phyloP scores from a whole-genome alignment of 192 early-diverging fungal genomes.

The Rhizophagus clarus region DNA sequence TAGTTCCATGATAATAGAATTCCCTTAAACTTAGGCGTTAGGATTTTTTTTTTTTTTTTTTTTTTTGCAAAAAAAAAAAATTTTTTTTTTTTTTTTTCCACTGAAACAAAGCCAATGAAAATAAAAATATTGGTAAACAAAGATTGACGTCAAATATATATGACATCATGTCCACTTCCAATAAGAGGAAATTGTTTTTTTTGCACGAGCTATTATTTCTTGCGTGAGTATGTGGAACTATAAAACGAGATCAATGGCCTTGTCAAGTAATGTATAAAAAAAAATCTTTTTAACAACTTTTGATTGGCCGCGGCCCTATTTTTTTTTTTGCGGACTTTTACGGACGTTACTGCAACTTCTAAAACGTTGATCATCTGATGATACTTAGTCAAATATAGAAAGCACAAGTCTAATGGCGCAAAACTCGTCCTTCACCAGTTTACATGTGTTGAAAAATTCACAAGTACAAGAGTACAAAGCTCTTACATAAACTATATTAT shows the following conservation, averaged over 20 bases:
- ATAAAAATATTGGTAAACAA: not conserved
- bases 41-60: not conserved
- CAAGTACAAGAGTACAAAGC: not conserved
- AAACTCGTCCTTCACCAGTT: not conserved
- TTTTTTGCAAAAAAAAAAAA: not conserved
- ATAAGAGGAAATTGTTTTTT: slow-evolving; percentile 22
- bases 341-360: slow-evolving; percentile 12
- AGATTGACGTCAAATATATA: slow-evolving; percentile 21
- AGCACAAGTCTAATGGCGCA: slow-evolving; percentile 9
- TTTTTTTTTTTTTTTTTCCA: slow-evolving; percentile 25
- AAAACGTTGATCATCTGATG: slow-evolving; percentile 20
- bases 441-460: not conserved
- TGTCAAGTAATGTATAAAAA: not conserved
- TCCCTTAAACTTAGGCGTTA: not conserved
- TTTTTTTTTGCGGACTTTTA: not conserved
- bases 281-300: not conserved
- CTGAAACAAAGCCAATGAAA: slow-evolving; percentile 1
- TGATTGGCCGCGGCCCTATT: not conserved
- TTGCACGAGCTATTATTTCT: slow-evolving; percentile 22
- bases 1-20: slow-evolving; percentile 17
- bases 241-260: slow-evolving; percentile 17
- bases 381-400: not conserved
- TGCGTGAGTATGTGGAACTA: slow-evolving; percentile 1
- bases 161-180: slow-evolving; percentile 17
- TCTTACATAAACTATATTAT: not conserved